Evolutionary conservation across 495 filamentous ascomycete species (phyloP).

Genomic region (Aspergillus homomorphus): DNA sequence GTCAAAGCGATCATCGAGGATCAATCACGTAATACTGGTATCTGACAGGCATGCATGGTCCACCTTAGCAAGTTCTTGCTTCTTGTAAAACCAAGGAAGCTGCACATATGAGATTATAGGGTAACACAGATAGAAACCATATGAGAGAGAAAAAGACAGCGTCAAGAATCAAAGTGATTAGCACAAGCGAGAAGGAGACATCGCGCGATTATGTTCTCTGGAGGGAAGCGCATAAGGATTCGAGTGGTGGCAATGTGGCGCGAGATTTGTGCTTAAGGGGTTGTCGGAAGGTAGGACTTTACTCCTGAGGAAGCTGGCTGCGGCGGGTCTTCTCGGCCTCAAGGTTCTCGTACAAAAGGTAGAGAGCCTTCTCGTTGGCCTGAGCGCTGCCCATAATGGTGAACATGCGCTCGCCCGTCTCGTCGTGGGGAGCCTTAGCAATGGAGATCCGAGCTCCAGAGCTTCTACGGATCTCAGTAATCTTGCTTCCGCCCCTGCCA

Average conservation of each 20-base stretch:
- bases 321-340: conserved; percentile 98
- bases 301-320: conserved; percentile 75
- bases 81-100: conserved; percentile 54
- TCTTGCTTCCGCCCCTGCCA: conserved; percentile 88
- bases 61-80: conserved; percentile 31
- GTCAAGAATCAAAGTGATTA: conserved; percentile 37
- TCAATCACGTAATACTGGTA: conserved; percentile 25
- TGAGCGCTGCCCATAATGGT: conserved; percentile 92
- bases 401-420: conserved; percentile 98
- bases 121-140: conserved; percentile 40
- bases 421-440: conserved; percentile 95
- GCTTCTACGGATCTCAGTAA: conserved; percentile 93
- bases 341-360: conserved; percentile 96
- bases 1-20: conserved; percentile 17
- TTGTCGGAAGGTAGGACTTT: conserved; percentile 15
- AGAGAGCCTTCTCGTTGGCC: conserved; percentile 92
- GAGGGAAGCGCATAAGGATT: conserved; percentile 7
- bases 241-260: conserved; percentile 2
- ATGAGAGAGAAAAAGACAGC: conserved; percentile 43
- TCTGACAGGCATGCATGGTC: conserved; percentile 29
- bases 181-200: conserved; percentile 16
- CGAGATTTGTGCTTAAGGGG: conserved; percentile 2
- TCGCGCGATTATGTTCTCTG: conserved; percentile 13
- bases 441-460: conserved; percentile 97
- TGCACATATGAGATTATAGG: conserved; percentile 42